Conservation (phyloP, 768 basidiomycete genomes). For the Tulasnella sp. region DNA sequence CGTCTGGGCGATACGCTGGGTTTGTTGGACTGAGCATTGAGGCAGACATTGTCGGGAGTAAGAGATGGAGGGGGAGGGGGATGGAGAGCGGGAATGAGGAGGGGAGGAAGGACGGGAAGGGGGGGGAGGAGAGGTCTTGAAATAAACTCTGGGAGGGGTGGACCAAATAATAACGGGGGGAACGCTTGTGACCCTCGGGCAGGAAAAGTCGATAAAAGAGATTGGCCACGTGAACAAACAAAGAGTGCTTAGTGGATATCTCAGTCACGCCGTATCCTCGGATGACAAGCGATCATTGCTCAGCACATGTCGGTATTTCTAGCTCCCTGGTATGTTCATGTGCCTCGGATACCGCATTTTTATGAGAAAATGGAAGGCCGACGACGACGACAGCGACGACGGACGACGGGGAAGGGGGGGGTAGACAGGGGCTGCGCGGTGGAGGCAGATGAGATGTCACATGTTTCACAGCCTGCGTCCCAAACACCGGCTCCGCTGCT, state of each 20-base stretch:
- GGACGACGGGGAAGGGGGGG: background rate
- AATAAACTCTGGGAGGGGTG: background rate
- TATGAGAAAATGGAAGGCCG: background rate
- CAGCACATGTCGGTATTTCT: conserved; percentile 1
- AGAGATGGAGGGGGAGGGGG: background rate
- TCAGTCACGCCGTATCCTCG: conserved; percentile 10
- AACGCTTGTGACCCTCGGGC: background rate
- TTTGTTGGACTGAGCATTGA: background rate
- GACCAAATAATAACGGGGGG: conserved; percentile 11
- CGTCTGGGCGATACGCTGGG: background rate
- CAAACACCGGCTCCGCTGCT: background rate
- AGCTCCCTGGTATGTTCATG: background rate
- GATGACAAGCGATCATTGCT: background rate
- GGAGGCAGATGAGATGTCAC: background rate
- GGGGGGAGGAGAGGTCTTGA: background rate
- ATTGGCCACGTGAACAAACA: conserved; percentile 10
- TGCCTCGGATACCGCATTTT: background rate
- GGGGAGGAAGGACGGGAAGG: background rate
- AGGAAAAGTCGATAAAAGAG: background rate
- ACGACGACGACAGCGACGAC: background rate
- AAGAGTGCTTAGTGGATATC: conserved; percentile 11
- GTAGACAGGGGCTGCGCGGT: background rate
- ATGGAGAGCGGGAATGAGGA: background rate
- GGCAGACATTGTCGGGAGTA: background rate
- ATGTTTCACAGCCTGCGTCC: conserved; percentile 7